Percentiles rank a stretch among this genome's conserved stretches.
These are phyloP conservation scores for Amaranthus hypochondriacus DNA, from an alignment of 148 eudicot species.

Conservation along the genomic window DNA sequence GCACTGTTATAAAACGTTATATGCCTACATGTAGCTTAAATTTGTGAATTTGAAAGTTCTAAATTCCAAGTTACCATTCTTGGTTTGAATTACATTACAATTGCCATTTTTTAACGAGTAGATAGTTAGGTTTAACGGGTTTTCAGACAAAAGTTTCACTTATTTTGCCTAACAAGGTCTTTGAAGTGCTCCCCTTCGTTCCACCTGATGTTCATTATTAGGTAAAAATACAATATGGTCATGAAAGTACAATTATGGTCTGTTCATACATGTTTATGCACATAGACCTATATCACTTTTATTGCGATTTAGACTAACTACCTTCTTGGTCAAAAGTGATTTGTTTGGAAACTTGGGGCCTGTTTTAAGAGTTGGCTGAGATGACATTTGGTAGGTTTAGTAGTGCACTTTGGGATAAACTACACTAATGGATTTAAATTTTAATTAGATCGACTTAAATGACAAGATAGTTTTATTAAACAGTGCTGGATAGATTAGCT, in stretches of 20 bases:
- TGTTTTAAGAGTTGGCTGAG: background rate
- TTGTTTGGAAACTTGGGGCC: background rate
- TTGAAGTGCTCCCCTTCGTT: background rate
- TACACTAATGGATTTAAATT: background rate
- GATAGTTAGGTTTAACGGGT: background rate
- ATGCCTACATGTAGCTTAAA: slow-evolving; percentile 5
- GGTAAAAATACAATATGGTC: background rate
- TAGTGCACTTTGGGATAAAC: no score
- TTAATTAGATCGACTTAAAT: background rate
- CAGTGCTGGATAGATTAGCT: background rate
- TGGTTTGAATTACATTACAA: background rate
- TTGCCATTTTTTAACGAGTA: background rate
- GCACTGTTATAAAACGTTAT: slow-evolving; percentile 1
- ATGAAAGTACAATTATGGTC: background rate
- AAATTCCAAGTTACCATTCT: slow-evolving; percentile 2
- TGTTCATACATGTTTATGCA: no score
- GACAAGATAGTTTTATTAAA: background rate
- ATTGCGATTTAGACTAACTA: background rate
- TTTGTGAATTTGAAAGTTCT: background rate
- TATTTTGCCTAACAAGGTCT: background rate
- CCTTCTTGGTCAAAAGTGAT: background rate
- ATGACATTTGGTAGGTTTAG: background rate
- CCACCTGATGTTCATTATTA: background rate
- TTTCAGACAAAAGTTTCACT: background rate
- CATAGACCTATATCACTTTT: no score